phyloP scores from a whole-genome alignment of 176 grass and related monocot genomes.

The Elaeis guineensis region DNA sequence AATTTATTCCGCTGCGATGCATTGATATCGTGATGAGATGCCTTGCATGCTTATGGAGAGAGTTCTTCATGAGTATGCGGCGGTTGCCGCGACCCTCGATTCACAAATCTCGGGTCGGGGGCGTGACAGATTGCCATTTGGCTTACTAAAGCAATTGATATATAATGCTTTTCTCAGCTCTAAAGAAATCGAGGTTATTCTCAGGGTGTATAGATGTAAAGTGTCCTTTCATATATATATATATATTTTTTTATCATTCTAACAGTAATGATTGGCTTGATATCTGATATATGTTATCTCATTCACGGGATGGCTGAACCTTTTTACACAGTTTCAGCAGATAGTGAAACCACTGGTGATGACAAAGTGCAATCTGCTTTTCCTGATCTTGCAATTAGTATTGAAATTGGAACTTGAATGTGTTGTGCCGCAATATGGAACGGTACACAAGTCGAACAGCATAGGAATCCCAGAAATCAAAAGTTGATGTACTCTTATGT shows the following conservation, averaged over 20 bases:
- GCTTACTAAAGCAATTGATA: too few relatives aligned
- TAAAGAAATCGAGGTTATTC: too few relatives aligned
- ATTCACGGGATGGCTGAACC: conserved; percentile 54
- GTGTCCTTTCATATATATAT: too few relatives aligned
- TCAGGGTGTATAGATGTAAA: background rate
- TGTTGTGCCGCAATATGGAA: conserved; percentile 61
- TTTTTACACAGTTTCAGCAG: conserved; percentile 41
- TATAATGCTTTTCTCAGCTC: too few relatives aligned
- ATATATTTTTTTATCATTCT: background rate
- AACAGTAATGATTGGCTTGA: background rate
- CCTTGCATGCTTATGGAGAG: too few relatives aligned
- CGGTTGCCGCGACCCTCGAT: too few relatives aligned
- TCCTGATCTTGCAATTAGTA: conserved; percentile 54
- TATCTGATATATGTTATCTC: background rate
- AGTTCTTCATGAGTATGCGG: too few relatives aligned
- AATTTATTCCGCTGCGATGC: too few relatives aligned
- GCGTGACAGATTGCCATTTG: too few relatives aligned
- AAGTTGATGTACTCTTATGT: conserved; percentile 66
- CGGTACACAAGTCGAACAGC: conserved; percentile 41
- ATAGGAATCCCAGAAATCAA: conserved; percentile 53
- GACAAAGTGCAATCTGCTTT: conserved; percentile 36
- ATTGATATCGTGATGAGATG: too few relatives aligned
- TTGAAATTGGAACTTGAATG: conserved; percentile 65
- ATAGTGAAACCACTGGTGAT: conserved; percentile 49
- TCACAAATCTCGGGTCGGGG: too few relatives aligned